Evolutionary conservation across 1,139 yeast genomes (phyloP), one percentile per base, ranked within the genome.

Genomic region (Tardiomyces blankii): DNA sequence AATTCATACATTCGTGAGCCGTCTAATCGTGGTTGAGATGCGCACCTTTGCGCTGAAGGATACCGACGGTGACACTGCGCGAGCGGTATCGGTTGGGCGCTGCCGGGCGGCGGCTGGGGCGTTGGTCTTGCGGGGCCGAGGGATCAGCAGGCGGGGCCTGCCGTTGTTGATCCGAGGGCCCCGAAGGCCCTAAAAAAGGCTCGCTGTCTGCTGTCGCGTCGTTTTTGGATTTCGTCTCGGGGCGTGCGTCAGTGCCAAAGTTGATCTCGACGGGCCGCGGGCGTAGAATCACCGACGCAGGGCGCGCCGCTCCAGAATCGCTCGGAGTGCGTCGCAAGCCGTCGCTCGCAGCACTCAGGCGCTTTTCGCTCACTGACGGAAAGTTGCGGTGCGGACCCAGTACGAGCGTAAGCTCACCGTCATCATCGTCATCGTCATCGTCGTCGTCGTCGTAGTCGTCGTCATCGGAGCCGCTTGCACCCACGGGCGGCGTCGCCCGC

Each of bases 341-440:
- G 16, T 30, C 35, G 35, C 16, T 30, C 16, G 35, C 35, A 11
- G 16, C 16, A 30, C 16, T 30, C 16, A 30, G 35, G 4, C 35
- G 35, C 35, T 30, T 30, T 14, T 30, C 35, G 35, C 35, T 30
- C 28, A 45, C 41, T 1, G 55, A 45, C 7, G 47, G 50, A 25
- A 47, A 45, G 21, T 48, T 44, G n/a, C 60, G 49, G 23, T 53
- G 49, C 7, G 66, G 46, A 63, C 75, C 67, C 51, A 77, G 73
- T 12, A 76, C 78, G 33, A 78, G 64, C 0, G 80, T 77, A 50
- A 78, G 61, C 53, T 77, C 75, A 1, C 75, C 80, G 42, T 66
- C 75, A 35, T 57, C 64, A 46, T 66, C 67, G 19, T 52, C 56
- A 28, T 42, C 41, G 25, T 50, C 52, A 35, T 43, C 11, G n/a